Conservation (phyloP, 495 filamentous ascomycete species). For the Eremomyces bilateralis region DNA sequence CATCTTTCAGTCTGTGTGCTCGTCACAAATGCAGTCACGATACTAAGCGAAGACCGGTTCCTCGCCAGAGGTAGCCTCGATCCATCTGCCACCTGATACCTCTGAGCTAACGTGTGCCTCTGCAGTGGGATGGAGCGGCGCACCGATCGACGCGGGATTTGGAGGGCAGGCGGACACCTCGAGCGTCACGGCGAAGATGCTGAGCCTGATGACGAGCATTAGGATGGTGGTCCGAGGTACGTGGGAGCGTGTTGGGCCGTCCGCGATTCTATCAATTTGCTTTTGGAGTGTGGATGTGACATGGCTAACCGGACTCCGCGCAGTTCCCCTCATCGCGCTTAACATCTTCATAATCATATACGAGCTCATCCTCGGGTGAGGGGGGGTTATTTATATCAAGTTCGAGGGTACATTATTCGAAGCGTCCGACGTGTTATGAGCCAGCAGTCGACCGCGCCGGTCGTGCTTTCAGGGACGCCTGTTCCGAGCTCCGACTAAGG, state of each 20-base stretch:
- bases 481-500: too few species aligned
- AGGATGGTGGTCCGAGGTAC: constrained; percentile 86
- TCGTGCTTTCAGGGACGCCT: too few species aligned
- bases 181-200: constrained; percentile 67
- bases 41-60: constrained; percentile 95
- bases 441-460: too few species aligned
- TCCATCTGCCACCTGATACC: constrained; percentile 1
- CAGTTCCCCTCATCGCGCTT: constrained; percentile 84
- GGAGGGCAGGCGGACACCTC: constrained; percentile 45
- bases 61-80: constrained; percentile 63
- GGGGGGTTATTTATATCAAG: too few species aligned
- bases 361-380: constrained; percentile 44
- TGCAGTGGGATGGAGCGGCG: constrained; percentile 61
- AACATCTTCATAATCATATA: constrained; percentile 48
- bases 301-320: not conserved
- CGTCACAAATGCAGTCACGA: constrained; percentile 79
- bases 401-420: too few species aligned
- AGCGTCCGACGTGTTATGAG: too few species aligned
- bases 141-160: constrained; percentile 46
- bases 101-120: not conserved
- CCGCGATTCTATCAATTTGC: not conserved
- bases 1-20: constrained; percentile 44
- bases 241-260: constrained; percentile 17
- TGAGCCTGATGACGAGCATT: constrained; percentile 79
- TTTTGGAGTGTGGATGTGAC: constrained; percentile 1